phyloP scores from a whole-genome alignment of 2,329 filamentous ascomycete species.

The Fusarium subtropicale region DNA sequence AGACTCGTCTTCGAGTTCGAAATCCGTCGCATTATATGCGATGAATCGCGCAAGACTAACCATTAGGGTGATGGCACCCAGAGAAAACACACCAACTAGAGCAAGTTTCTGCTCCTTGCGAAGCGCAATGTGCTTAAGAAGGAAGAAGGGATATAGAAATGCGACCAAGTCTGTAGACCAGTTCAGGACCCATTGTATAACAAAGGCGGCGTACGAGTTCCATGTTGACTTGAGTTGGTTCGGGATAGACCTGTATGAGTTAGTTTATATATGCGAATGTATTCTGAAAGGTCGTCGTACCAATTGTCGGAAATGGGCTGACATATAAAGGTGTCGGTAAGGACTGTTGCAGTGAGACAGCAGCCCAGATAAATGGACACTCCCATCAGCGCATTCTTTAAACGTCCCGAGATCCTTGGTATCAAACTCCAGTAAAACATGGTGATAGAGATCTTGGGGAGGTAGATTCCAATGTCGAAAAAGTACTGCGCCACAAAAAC shows the following conservation, averaged over 20 bases:
- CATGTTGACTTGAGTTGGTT: constrained; percentile 16
- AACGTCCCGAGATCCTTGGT: background rate
- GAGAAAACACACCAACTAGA: constrained; percentile 18
- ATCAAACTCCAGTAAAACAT: constrained; percentile 25
- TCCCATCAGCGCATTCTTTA: background rate
- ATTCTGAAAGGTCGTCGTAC: background rate
- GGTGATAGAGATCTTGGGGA: constrained; percentile 22
- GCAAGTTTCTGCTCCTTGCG: constrained; percentile 15
- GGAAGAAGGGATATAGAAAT: constrained; percentile 19
- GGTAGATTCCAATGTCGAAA: constrained; percentile 21
- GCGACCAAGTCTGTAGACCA: constrained; percentile 14
- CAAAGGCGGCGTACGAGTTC: constrained; percentile 20
- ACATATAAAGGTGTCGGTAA: constrained; percentile 17
- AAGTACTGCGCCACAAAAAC: constrained; percentile 16
- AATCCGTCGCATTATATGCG: constrained; percentile 17
- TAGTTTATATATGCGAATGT: accelerated
- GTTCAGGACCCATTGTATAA: constrained; percentile 17
- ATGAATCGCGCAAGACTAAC: constrained; percentile 21
- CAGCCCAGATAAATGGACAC: constrained; percentile 10
- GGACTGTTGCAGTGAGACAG: constrained; percentile 3
- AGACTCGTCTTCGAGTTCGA: constrained; percentile 16
- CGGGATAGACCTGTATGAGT: constrained; percentile 5
- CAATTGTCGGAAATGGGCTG: constrained; percentile 12
- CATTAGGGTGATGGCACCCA: constrained; percentile 5
- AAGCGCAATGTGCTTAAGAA: constrained; percentile 10